Evolutionary conservation across 306 rosid species (phyloP), one percentile per base, ranked within the genome.

Genomic region (Fragaria vesca): DNA sequence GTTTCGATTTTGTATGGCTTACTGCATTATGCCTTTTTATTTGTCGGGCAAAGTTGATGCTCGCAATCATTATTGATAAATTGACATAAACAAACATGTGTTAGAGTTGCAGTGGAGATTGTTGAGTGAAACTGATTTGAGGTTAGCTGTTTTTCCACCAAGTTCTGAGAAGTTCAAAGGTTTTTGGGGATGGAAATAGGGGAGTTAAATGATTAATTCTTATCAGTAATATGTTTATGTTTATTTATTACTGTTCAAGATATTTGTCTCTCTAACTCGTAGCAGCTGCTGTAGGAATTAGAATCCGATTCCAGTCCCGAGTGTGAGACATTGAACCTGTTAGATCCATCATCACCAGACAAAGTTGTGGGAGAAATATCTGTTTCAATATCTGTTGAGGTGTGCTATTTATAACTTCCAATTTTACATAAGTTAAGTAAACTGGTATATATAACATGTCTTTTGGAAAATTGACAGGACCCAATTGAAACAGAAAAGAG

Each of bases 371-470:
- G 98, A 63, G 86, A 67, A 12, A 91, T 95, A 79, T 79, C 73
- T 80, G 71, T 95, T 82, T 95, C 97, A 77, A 90, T 95, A 78
- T 88, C 89, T 47, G 81, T 91, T 58, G 98, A 95, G 97, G 98
- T 95, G 66, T 65, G 80, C 61, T 34, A 65, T 36, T 72, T 77
- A 47, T 47, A n/a, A 60, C 78, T 75, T 13, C 54, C 65, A 17
- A 0, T 63, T 69, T 71, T 80, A 62, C 47, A 54, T 84, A 63
- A 45, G 32, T 18, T 5, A 26, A 78, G 79, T 36, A 38, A 76
- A 82, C 26, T 75, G 58, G 28, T 38, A 61, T 72, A 74, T 79
- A 43, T 84, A 72, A 90, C 83, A 77, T 69, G 61, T 55, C 28
- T 24, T 36, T 38, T 60, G 66, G 21, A 79, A 87, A 75, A 61